phyloP scores from a whole-genome alignment of 1,139 yeast genomes.

The Suhomyces bokatorum region DNA sequence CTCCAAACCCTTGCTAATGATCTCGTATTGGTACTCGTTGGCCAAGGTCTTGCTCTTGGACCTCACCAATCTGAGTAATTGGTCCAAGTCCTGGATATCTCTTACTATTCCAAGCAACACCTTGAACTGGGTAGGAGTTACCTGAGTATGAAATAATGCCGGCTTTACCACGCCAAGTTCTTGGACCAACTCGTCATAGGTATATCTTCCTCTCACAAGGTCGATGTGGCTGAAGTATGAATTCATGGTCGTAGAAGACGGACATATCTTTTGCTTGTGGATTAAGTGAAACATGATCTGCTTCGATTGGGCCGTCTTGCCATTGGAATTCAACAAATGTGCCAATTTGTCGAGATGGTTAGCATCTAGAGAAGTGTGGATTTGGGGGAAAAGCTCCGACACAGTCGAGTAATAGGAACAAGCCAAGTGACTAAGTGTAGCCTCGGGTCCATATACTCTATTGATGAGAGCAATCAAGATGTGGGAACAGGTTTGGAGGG shows the following conservation, averaged over 20 bases:
- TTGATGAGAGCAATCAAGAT: slow-evolving; percentile 4
- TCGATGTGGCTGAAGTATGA: slow-evolving; percentile 16
- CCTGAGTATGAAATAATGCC: slow-evolving; percentile 27
- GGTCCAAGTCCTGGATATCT: slow-evolving; percentile 32
- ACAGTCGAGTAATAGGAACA: slow-evolving; percentile 9
- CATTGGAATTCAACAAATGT: slow-evolving; percentile 22
- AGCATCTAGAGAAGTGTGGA: slow-evolving; percentile 18
- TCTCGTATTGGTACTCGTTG: slow-evolving; percentile 13
- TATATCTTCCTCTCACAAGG: not conserved
- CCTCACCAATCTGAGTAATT: slow-evolving; percentile 27
- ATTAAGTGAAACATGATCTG: slow-evolving; percentile 23
- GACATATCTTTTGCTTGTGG: slow-evolving; percentile 21
- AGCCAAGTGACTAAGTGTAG: not conserved
- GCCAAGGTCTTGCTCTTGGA: slow-evolving; percentile 15
- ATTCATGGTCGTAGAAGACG: slow-evolving; percentile 29
- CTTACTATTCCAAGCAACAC: slow-evolving; percentile 27
- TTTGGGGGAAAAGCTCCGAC: slow-evolving; percentile 3
- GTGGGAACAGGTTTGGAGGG: slow-evolving; percentile 21
- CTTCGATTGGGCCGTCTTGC: slow-evolving; percentile 22
- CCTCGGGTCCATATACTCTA: not conserved
- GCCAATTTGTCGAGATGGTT: slow-evolving; percentile 30
- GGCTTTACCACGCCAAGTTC: slow-evolving; percentile 35
- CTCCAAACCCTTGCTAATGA: slow-evolving; percentile 14
- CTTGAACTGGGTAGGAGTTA: slow-evolving; percentile 22
- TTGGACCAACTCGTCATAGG: slow-evolving; percentile 16